A percentile compares a stretch with the other conserved stretches of the same genome.
Conservation (phyloP, 495 filamentous ascomycete species). For the Aspergillus carlsbadensis region DNA sequence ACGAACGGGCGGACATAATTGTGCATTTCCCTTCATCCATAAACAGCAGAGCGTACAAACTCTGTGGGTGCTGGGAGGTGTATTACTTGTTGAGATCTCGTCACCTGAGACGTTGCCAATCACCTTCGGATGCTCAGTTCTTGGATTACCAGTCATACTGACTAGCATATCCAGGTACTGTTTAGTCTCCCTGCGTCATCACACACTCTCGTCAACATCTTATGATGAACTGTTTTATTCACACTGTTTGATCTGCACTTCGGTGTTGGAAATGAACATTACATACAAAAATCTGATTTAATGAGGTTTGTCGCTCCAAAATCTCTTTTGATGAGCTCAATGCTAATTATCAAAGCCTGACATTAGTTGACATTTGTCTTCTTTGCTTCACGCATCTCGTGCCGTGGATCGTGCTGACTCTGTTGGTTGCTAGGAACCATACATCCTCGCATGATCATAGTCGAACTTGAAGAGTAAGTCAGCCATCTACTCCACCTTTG, state of each 20-base stretch:
- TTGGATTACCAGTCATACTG: conserved; percentile 17
- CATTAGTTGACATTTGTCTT: conserved; percentile 41
- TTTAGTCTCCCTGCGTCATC: conserved; percentile 11
- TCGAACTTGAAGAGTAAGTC: conserved; percentile 27
- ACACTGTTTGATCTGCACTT: conserved; percentile 89
- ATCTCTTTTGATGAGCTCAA: background rate
- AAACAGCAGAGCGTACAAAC: conserved; percentile 83
- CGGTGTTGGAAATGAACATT: conserved; percentile 72
- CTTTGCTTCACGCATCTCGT: conserved; percentile 27
- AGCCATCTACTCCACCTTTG: background rate
- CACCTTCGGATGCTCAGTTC: conserved; percentile 8
- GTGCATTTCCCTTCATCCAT: conserved; percentile 63
- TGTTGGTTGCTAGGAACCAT: conserved; percentile 21
- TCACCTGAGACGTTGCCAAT: conserved; percentile 70
- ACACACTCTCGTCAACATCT: conserved; percentile 41
- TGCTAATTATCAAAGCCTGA: conserved; percentile 52
- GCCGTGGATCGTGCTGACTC: conserved; percentile 34
- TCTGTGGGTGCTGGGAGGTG: conserved; percentile 65
- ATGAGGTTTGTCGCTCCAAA: conserved; percentile 69
- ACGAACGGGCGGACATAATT: conserved; percentile 98
- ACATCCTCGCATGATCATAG: conserved; percentile 10
- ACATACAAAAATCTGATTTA: conserved; percentile 97
- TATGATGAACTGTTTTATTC: conserved; percentile 83
- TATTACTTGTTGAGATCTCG: conserved; percentile 97
- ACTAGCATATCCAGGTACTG: conserved; percentile 32